Percentiles rank a stretch among this genome's conserved stretches.
Evolutionary conservation across 805 yeast species (phyloP).

Genomic region (Suhomyces canberraensis): DNA sequence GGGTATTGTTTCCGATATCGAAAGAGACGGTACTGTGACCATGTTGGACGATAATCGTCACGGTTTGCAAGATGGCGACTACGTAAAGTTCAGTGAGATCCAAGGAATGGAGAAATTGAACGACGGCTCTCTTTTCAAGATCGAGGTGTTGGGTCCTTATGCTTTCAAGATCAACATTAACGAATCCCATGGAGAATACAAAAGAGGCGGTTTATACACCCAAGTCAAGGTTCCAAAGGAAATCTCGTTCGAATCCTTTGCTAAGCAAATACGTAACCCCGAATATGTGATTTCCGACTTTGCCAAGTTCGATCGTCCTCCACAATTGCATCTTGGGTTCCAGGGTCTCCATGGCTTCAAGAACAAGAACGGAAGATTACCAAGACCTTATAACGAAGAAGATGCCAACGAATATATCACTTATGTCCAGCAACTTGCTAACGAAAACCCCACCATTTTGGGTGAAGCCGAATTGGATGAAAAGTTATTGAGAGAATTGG

Average conservation of each 20-base stretch:
- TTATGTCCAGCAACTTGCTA: constrained; percentile 56
- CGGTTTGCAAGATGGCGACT: constrained; percentile 89
- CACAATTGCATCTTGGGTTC: constrained; percentile 87
- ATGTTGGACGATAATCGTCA: constrained; percentile 91
- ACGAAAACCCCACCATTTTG: constrained; percentile 54
- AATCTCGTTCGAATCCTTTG: constrained; percentile 59
- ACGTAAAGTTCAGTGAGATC: constrained; percentile 81
- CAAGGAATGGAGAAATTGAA: constrained; percentile 75
- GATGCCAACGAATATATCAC: constrained; percentile 69
- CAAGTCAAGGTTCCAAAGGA: constrained; percentile 84
- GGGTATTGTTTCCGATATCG: constrained; percentile 90
- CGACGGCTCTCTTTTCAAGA: constrained; percentile 67
- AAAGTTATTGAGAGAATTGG: constrained; percentile 63
- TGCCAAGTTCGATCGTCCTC: constrained; percentile 91
- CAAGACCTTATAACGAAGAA: constrained; percentile 69
- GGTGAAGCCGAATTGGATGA: constrained; percentile 58
- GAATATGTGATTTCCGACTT: constrained; percentile 80
- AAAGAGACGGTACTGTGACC: constrained; percentile 85
- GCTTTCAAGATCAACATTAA: constrained; percentile 74
- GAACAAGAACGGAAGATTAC: constrained; percentile 61
- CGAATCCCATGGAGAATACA: constrained; percentile 57
- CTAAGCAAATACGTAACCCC: constrained; percentile 68
- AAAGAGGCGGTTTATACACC: constrained; percentile 84
- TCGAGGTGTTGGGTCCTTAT: constrained; percentile 91
- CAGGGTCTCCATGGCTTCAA: constrained; percentile 81